Percentiles rank a stretch among this genome's conserved stretches.
Conservation (phyloP, 2,329 filamentous ascomycete genomes). For the Bipolaris sorokiniana region DNA sequence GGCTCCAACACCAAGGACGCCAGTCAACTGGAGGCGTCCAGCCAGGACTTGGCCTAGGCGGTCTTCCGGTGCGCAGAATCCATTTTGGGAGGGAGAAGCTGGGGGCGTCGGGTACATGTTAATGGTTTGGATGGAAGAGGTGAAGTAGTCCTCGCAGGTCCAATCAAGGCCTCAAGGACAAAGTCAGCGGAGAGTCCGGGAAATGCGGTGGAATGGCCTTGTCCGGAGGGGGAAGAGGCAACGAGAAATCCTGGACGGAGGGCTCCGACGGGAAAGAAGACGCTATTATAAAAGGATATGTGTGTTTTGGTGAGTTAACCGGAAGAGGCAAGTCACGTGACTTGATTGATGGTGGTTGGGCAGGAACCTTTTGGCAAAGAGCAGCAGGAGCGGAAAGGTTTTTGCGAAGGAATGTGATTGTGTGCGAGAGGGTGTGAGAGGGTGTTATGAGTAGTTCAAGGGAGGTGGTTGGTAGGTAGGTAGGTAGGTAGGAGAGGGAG, state of each 20-base stretch:
- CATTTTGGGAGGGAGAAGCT: slow-evolving; percentile 55
- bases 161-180: slow-evolving; percentile 51
- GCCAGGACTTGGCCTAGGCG: slow-evolving; percentile 84
- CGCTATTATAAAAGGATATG: slow-evolving; percentile 21
- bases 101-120: slow-evolving; percentile 59
- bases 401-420: slow-evolving; percentile 32
- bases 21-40: slow-evolving; percentile 80
- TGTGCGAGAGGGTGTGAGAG: not conserved
- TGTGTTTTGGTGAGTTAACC: slow-evolving; percentile 21
- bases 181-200: slow-evolving; percentile 30
- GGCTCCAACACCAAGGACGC: slow-evolving; percentile 88
- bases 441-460: slow-evolving; percentile 17
- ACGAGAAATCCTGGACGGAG: not conserved
- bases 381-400: slow-evolving; percentile 15
- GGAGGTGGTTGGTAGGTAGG: slow-evolving; percentile 22
- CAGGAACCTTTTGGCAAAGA: slow-evolving; percentile 14
- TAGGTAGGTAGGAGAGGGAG: slow-evolving; percentile 1
- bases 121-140: slow-evolving; percentile 8
- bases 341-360: slow-evolving; percentile 10
- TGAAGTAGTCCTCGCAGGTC: slow-evolving; percentile 47
- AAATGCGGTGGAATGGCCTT: slow-evolving; percentile 9
- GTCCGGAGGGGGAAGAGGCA: slow-evolving; percentile 12
- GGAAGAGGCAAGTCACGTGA: slow-evolving; percentile 31
- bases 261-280: slow-evolving; percentile 9
- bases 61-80: slow-evolving; percentile 70